Base-by-base conservation (phyloP, 2,329 filamentous ascomycete genomes). In the Lizonia empirigonia region DNA sequence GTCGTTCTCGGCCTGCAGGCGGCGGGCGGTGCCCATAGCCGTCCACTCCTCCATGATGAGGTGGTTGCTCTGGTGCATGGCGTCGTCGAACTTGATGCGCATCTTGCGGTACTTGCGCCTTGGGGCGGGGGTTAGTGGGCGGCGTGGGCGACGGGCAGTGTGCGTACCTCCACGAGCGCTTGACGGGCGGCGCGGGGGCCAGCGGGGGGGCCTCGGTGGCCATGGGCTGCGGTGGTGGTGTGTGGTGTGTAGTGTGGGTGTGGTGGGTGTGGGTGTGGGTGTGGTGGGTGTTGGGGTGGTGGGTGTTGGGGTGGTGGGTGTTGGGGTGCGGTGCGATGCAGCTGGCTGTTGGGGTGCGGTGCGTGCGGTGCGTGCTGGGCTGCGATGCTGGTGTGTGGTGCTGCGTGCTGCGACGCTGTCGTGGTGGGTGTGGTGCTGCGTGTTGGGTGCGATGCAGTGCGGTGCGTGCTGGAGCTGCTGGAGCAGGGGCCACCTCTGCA, bases 61-160 rank as follows among this genome's bases (percentile, higher is more conserved):
- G 46, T 86, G 83, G 74, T 96, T 94, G 71, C 90, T 89, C 59
- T 90, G 85, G 50, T 87, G 83, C 83, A 92, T 90, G 66, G 85
- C 85, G 41, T 85, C 80, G 63, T 94, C 89, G 68, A 94, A 95
- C 22, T 81, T 79, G 70, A 88, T 81, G 75, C 88, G 87, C 85
- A 94, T 90, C 81, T 95, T 95, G 65, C 89, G 88, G 74, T 95
- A 99, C 80, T 99, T 99, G 78, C 96, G 96, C 82, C 73, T 74
- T 59, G 24, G 10, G 9, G n/a, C 5, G 19, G 39, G n/a, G 8
- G n/a, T 50, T 15, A 50, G 47, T 34, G 27, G 27, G 24, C 9
- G 24, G 24, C n/a, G 9, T 15, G n/a, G 27, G 13, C 6, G 26
- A 6, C 12, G 12, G 44, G 13, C 10, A 26, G 32, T 39, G 18